Percentiles rank a stretch among this genome's conserved stretches.
These are phyloP conservation scores for Apophysomyces variabilis DNA, from an alignment of 371 early-diverging fungal species.

Conservation along the genomic window DNA sequence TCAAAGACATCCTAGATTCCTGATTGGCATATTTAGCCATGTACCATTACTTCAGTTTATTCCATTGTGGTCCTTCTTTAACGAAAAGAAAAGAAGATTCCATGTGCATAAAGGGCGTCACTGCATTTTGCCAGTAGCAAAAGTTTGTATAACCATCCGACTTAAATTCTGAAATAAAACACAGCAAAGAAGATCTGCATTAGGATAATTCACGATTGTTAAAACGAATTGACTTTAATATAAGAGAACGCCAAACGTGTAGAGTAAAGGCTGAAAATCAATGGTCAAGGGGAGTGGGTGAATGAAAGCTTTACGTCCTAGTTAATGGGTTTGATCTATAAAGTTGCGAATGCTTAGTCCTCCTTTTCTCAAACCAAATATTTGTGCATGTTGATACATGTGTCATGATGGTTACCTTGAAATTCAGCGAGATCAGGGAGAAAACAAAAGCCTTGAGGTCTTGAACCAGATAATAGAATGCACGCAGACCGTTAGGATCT, in stretches of 20 bases:
- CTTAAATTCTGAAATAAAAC: too few relatives aligned
- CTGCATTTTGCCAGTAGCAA: too few relatives aligned
- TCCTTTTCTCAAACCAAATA: not conserved
- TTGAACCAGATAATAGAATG: conserved; percentile 96
- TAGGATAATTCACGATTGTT: too few relatives aligned
- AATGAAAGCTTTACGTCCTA: not conserved
- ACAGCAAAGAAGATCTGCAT: too few relatives aligned
- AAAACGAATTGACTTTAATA: not conserved
- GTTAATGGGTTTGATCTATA: conserved; percentile 33
- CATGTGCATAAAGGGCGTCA: too few relatives aligned
- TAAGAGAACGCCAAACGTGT: not conserved
- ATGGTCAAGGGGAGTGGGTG: too few relatives aligned
- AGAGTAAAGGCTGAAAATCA: too few relatives aligned
- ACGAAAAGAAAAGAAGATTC: too few relatives aligned
- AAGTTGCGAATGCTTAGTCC: not conserved
- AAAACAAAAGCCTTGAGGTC: conserved; percentile 96
- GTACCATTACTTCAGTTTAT: too few relatives aligned
- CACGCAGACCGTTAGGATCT: conserved; percentile 94
- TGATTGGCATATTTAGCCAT: not conserved
- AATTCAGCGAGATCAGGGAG: conserved; percentile 93
- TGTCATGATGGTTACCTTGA: conserved; percentile 73
- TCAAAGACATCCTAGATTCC: conserved; percentile 13
- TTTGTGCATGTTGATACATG: not conserved
- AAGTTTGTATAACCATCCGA: too few relatives aligned
- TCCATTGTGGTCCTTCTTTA: too few relatives aligned